Evolutionary conservation across 257 asterid genomes (phyloP).

Genomic region (Plantago ovata): DNA sequence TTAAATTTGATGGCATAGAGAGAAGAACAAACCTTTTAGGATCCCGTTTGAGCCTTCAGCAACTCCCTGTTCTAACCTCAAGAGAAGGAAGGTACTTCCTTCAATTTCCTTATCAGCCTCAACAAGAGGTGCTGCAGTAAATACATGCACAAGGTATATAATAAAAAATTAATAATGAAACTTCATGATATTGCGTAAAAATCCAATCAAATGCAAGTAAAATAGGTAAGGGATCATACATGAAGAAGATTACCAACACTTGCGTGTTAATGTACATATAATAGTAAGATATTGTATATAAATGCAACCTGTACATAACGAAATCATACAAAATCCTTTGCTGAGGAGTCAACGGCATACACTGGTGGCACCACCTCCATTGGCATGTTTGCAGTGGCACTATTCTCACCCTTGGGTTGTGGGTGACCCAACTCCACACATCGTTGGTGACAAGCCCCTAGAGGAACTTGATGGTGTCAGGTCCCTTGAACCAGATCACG

Average conservation of each 20-base stretch:
- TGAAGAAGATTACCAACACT: background rate
- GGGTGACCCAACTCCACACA: constrained; percentile 51
- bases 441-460: constrained; percentile 89
- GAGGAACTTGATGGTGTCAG: constrained; percentile 75
- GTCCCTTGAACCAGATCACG: constrained; percentile 78
- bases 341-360: constrained; percentile 76
- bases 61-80: constrained; percentile 91
- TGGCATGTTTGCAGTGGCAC: constrained; percentile 51
- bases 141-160: constrained; percentile 3
- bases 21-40: constrained; percentile 53
- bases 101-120: constrained; percentile 74
- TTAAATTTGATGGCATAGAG: background rate
- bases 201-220: too few species aligned
- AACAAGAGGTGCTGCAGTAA: constrained; percentile 77
- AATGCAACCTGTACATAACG: constrained; percentile 52
- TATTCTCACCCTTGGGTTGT: constrained; percentile 32
- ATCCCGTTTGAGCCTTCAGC: constrained; percentile 92
- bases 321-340: constrained; percentile 79
- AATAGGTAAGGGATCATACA: background rate
- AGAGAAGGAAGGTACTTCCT: constrained; percentile 66
- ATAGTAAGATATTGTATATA: background rate
- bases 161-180: background rate
- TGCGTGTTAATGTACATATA: background rate
- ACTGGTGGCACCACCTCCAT: constrained; percentile 45
- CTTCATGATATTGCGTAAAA: background rate